Conservation (phyloP, 228 moss, liverwort and hornwort species). For the Sphagnum fallax region DNA sequence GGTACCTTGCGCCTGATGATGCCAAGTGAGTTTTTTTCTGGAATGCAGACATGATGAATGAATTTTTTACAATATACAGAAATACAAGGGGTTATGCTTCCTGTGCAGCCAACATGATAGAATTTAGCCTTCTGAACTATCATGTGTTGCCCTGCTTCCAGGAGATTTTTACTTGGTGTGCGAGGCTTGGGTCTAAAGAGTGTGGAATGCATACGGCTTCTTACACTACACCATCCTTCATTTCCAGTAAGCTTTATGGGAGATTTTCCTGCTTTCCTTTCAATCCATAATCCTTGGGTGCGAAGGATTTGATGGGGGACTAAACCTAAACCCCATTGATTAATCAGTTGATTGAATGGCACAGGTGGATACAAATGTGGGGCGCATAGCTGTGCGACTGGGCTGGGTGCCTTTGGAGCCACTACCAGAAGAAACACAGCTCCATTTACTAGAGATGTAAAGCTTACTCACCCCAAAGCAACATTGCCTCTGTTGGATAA, state of each 20-base stretch:
- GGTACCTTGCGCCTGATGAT: conserved; percentile 53
- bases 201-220: conserved; percentile 83
- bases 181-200: conserved; percentile 88
- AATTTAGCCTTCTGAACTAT: too few relatives aligned
- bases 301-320: too few relatives aligned
- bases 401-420: conserved; percentile 96
- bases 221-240: conserved; percentile 79
- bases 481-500: too few relatives aligned
- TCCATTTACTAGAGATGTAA: conserved; percentile 81
- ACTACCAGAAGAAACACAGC: conserved; percentile 55
- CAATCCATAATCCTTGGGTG: too few relatives aligned
- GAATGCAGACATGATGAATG: too few relatives aligned
- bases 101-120: too few relatives aligned
- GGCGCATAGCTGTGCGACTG: conserved; percentile 80
- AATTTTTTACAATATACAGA: too few relatives aligned
- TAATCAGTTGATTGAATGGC: too few relatives aligned
- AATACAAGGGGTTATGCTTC: too few relatives aligned
- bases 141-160: conserved; percentile 8
- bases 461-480: neutral
- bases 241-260: conserved; percentile 59
- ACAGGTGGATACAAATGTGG: conserved; percentile 94
- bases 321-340: too few relatives aligned
- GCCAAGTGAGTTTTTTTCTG: conserved; percentile 42
- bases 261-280: too few relatives aligned
- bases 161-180: conserved; percentile 68